Evolutionary conservation across 768 basidiomycete genomes (phyloP), one percentile per base, ranked within the genome.

Genomic region (Peribolospora kevripleyi): DNA sequence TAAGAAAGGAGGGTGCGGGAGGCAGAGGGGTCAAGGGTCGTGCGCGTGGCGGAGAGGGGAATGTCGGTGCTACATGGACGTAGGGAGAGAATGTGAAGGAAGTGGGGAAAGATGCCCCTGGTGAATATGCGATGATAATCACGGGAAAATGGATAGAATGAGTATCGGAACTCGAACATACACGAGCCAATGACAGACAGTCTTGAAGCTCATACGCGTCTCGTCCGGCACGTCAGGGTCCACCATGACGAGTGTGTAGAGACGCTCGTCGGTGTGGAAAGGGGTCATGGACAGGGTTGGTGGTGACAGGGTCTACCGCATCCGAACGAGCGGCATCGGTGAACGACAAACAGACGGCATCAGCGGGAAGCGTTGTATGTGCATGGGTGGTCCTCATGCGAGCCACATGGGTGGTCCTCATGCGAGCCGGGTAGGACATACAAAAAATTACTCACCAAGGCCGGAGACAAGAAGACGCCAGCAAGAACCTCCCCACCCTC

Each of bases 201-300:
- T 74, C 46, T 74, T 77, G 69, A 74, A 95, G 0, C 78, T 70
- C 59, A 73, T 69, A 42, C 70, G 76, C 39, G 70, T 71, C 55
- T 76, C 75, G 59, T 86, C 74, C n/a, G 91, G 91, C 9, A 85
- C 77, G 66, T 97, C 87, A 53, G 81, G 79, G 66, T 95, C 90
- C 49, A 95, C 70, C 67, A 98, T 77, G 42, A 98, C 65, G 59
- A 98, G 70, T 0, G 90, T 93, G 67, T 93, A 93, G 5, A 84
- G 68, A 40, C 82, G 74, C 14, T 76, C 74, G 57, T 88, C 84
- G 0, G 75, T 68, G 67, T 91, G 84, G 73, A 84, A 91, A 1
- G 81, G 78, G 53, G 80, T 84, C 4, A 77, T 76, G 58, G 75
- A 76, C 4, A 93, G 61, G 55, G 69, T 70, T 2, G 86, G 84